These are phyloP conservation scores for Diaporthe aspalathi DNA, from an alignment of 2,329 filamentous ascomycete species.

Conservation along the genomic window DNA sequence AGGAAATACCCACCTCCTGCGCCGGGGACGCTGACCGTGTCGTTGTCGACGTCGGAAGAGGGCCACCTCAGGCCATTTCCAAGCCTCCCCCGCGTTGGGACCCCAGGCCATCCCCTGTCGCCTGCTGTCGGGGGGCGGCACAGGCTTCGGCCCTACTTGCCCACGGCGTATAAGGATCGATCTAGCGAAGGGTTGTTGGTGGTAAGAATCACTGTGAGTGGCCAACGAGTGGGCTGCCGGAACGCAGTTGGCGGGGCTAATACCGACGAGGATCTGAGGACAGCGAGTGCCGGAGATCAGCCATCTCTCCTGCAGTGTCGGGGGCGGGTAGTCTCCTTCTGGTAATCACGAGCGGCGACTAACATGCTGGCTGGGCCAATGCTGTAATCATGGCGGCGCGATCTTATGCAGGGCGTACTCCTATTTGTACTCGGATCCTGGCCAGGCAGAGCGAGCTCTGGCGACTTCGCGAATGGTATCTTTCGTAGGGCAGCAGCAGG, in stretches of 20 bases:
- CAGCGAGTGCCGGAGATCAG: conserved; percentile 21
- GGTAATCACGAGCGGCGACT: background rate
- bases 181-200: conserved; percentile 10
- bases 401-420: background rate
- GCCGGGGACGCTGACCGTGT: conserved; percentile 1
- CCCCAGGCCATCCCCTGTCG: conserved; percentile 21
- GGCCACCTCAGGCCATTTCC: conserved; percentile 27
- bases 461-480: background rate
- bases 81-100: conserved; percentile 11
- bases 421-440: background rate
- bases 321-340: background rate
- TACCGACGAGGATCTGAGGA: conserved; percentile 1
- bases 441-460: background rate
- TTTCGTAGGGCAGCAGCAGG: too few species aligned
- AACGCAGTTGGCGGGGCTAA: background rate
- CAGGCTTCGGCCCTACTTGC: conserved; percentile 18
- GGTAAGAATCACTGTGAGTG: background rate
- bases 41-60: conserved; percentile 11
- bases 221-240: conserved; percentile 3
- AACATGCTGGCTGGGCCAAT: background rate
- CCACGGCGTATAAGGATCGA: conserved; percentile 4
- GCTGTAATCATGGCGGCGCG: background rate
- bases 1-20: conserved; percentile 7
- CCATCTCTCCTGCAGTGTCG: background rate
- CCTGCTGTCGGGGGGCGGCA: conserved; percentile 1